Evolutionary conservation across 2,329 filamentous ascomycete species (phyloP).

Genomic region (Talaromyces sp.): DNA sequence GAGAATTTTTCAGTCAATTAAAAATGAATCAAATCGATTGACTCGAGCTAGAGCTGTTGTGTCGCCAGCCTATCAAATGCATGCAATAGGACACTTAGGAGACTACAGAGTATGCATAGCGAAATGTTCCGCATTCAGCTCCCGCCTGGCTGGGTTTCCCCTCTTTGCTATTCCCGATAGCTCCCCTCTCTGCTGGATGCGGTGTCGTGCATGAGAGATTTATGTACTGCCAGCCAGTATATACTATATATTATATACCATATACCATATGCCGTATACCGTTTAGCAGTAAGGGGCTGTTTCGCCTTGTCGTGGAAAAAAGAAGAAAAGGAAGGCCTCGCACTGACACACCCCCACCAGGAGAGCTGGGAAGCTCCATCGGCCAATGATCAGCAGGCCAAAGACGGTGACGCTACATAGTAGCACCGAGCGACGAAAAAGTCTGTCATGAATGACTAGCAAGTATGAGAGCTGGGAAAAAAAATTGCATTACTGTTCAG

Average conservation of each 20-base stretch:
- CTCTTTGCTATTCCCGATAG: slow-evolving; percentile 1
- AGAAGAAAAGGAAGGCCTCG: not conserved
- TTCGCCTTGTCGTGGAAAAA: not conserved
- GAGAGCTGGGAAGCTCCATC: slow-evolving; percentile 7
- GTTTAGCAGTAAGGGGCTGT: not conserved
- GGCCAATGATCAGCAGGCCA: slow-evolving; percentile 6
- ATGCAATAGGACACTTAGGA: not conserved
- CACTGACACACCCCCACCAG: slow-evolving; percentile 6
- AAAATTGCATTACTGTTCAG: not conserved
- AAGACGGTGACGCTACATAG: not conserved
- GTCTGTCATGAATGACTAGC: too few species aligned
- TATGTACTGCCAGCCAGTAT: too few species aligned
- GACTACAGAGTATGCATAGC: not conserved
- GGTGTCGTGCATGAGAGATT: not conserved
- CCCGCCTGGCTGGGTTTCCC: slow-evolving; percentile 1
- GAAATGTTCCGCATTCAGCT: slow-evolving; percentile 12
- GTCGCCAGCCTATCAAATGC: not conserved
- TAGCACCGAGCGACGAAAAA: too few species aligned
- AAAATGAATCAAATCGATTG: not conserved
- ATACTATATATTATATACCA: too few species aligned
- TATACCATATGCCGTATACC: too few species aligned
- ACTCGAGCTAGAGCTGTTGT: not conserved
- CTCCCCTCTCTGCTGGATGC: not conserved
- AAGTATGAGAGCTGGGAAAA: not conserved
- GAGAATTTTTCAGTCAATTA: not conserved